A percentile compares a stretch with the other conserved stretches of the same genome.
Conservation (phyloP, 352 stramenopile genomes). For the Pythium dissotocum region DNA sequence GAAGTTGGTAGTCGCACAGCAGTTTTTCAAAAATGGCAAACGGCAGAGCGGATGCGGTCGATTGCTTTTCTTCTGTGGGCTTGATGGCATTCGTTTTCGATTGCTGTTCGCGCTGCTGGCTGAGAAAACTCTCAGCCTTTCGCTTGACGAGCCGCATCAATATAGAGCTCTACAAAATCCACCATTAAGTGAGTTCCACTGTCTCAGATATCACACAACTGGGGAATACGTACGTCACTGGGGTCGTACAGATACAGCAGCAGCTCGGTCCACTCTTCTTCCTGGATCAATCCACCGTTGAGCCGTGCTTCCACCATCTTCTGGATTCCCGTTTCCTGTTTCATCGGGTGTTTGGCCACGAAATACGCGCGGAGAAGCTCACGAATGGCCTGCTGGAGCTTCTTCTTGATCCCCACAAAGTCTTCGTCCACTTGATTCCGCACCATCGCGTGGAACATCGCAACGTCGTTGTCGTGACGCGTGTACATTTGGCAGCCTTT, state of each 20-base stretch:
- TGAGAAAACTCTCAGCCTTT: slow-evolving; percentile 38
- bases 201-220: background rate
- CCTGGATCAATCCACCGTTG: slow-evolving; percentile 36
- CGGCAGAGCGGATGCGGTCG: slow-evolving; percentile 28
- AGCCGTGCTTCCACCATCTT: slow-evolving; percentile 47
- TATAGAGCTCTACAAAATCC: slow-evolving; percentile 39
- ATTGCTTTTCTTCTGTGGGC: background rate
- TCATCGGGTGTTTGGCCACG: slow-evolving; percentile 59
- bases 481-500: slow-evolving; percentile 58
- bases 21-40: slow-evolving; percentile 71
- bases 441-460: slow-evolving; percentile 76
- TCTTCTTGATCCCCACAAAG: slow-evolving; percentile 74
- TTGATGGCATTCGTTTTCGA: too few species aligned
- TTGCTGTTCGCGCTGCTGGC: slow-evolving; percentile 16
- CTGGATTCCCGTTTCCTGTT: slow-evolving; percentile 56
- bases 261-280: slow-evolving; percentile 74
- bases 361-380: slow-evolving; percentile 78
- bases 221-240: slow-evolving; percentile 47
- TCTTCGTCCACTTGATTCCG: slow-evolving; percentile 83
- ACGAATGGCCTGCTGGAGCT: slow-evolving; percentile 69
- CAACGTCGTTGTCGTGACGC: slow-evolving; percentile 63
- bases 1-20: slow-evolving; percentile 71
- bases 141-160: slow-evolving; percentile 48
- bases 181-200: slow-evolving; percentile 4
- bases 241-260: slow-evolving; percentile 79